phyloP scores from a whole-genome alignment of 2,329 filamentous ascomycete species.

The Blastomyces percursus region DNA sequence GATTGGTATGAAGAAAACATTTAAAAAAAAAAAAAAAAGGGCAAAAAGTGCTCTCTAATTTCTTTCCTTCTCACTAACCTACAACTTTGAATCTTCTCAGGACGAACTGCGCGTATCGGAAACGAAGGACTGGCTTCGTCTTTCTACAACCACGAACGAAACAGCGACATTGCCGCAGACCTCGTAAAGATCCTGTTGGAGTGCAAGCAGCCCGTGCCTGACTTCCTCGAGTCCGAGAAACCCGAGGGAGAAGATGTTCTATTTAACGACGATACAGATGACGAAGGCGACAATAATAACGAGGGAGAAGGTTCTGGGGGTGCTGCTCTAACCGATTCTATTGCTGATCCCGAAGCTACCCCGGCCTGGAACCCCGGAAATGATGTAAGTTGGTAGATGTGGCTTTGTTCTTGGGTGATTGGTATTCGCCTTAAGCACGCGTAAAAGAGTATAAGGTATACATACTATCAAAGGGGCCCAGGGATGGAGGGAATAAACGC shows the following conservation, averaged over 20 bases:
- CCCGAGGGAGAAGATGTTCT: slow-evolving; percentile 29
- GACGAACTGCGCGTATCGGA: slow-evolving; percentile 88
- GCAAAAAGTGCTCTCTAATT: background rate
- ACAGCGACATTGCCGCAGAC: slow-evolving; percentile 58
- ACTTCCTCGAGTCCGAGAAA: slow-evolving; percentile 60
- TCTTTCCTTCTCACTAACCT: background rate
- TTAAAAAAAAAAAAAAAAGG: slow-evolving; percentile 12
- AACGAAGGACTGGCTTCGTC: slow-evolving; percentile 77
- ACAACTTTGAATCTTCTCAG: slow-evolving; percentile 33
- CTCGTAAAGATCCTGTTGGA: slow-evolving; percentile 76
- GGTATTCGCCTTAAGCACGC: background rate
- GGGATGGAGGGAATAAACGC: background rate
- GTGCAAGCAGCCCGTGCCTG: slow-evolving; percentile 64
- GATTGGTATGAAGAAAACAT: slow-evolving; percentile 54
- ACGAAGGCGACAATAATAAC: slow-evolving; percentile 25
- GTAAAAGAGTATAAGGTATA: background rate
- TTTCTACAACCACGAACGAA: slow-evolving; percentile 66
- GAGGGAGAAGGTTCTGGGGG: slow-evolving; percentile 14
- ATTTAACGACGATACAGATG: slow-evolving; percentile 46
- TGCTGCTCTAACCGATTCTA: slow-evolving; percentile 8
- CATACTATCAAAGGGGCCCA: background rate
- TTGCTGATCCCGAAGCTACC: slow-evolving; percentile 3
- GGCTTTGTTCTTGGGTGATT: background rate
- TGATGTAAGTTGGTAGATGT: slow-evolving; percentile 6
- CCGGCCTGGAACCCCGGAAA: slow-evolving; percentile 4